phyloP scores from a whole-genome alignment of 2,329 filamentous ascomycete species.

The Colletotrichum lupini region DNA sequence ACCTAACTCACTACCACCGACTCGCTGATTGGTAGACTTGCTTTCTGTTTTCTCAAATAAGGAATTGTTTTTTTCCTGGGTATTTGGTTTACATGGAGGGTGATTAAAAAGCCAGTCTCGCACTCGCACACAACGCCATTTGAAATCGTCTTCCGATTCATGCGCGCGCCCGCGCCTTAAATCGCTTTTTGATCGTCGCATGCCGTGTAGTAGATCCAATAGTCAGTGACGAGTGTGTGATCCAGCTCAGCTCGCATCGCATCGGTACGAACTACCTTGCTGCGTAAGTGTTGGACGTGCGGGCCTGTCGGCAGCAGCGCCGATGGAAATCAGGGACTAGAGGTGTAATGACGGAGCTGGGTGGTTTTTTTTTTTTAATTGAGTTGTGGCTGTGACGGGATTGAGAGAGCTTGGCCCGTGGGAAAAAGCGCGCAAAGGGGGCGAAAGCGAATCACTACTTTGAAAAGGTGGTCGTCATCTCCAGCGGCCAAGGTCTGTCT shows the following conservation, averaged over 20 bases:
- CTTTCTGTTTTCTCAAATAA: neutral
- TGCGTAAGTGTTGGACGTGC: too few species aligned
- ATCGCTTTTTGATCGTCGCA: neutral
- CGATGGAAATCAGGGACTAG: neutral
- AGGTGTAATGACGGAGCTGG: conserved; percentile 14
- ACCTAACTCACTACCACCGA: neutral
- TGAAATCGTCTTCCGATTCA: neutral
- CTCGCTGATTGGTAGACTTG: neutral
- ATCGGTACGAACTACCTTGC: neutral
- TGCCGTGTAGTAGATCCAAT: neutral
- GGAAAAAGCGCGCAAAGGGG: conserved; percentile 2
- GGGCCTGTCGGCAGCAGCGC: neutral
- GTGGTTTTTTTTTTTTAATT: conserved; percentile 2
- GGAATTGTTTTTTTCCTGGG: neutral
- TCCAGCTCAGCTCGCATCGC: neutral
- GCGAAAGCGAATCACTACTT: conserved; percentile 26
- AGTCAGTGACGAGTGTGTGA: neutral
- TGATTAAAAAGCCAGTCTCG: neutral
- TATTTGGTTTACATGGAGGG: neutral
- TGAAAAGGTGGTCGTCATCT: conserved; percentile 21
- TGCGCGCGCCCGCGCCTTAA: neutral
- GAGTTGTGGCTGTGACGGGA: conserved; percentile 29
- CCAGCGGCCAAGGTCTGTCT: conserved; percentile 13
- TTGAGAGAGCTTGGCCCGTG: neutral
- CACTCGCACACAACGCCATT: neutral